phyloP scores from a whole-genome alignment of 495 filamentous ascomycete species.

The Schizothecium vesticola region DNA sequence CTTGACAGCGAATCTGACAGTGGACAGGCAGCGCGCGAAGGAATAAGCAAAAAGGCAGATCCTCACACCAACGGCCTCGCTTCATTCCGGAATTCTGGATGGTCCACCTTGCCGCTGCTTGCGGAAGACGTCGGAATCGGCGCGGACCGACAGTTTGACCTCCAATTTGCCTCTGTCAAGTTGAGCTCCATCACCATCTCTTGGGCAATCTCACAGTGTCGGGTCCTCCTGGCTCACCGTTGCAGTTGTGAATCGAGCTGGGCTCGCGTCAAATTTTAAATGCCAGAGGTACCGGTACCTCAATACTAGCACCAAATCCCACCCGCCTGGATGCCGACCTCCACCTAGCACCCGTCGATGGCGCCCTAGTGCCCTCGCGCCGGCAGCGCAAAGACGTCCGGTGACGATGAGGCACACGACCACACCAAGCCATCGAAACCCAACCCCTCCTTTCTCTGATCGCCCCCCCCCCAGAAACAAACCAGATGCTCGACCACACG shows the following conservation, averaged over 20 bases:
- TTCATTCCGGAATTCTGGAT: neutral
- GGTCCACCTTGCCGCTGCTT: neutral
- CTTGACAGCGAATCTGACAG: neutral
- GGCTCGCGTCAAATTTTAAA: neutral
- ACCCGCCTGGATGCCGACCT: neutral
- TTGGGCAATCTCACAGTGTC: neutral
- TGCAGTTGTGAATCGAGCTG: neutral
- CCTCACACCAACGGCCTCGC: neutral
- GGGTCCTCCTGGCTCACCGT: neutral
- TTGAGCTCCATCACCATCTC: neutral
- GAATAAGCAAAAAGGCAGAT: neutral
- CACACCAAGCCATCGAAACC: neutral
- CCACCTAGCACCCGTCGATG: constrained; percentile 1
- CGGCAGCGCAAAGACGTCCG: neutral
- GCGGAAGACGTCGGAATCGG: neutral
- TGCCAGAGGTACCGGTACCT: neutral
- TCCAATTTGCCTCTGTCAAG: neutral
- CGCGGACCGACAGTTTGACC: neutral
- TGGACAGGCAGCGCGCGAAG: neutral
- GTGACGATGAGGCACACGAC: constrained; percentile 3
- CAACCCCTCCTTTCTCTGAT: neutral
- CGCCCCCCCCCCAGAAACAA: neutral
- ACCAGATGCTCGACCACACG: neutral
- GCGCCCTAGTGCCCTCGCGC: neutral
- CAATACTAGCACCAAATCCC: neutral